Percentiles rank a stretch among this genome's conserved stretches.
These are phyloP conservation scores for Epichloe sp. DNA, from an alignment of 2,329 filamentous ascomycete genomes.

Conservation along the genomic window DNA sequence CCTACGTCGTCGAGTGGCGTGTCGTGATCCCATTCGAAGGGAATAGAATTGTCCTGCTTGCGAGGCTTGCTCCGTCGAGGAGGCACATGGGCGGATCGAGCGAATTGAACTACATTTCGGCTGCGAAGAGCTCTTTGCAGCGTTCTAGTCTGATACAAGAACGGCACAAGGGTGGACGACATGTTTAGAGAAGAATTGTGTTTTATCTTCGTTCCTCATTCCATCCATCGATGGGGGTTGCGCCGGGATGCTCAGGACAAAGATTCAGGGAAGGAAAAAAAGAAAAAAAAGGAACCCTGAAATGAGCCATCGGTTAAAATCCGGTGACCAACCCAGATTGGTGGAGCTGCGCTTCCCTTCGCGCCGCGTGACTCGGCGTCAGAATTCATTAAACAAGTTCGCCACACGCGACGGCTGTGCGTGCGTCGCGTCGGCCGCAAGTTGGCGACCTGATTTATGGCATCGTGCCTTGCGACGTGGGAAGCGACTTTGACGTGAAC, in stretches of 20 bases:
- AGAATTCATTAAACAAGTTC: constrained; percentile 5
- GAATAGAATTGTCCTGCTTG: constrained; percentile 28
- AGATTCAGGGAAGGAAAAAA: neutral
- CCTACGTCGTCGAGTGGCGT: constrained; percentile 8
- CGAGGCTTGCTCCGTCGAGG: constrained; percentile 5
- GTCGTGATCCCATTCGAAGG: constrained; percentile 35
- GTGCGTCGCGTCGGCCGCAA: neutral
- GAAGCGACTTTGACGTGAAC: neutral
- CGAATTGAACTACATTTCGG: constrained; percentile 11
- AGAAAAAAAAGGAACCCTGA: neutral
- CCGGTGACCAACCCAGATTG: neutral
- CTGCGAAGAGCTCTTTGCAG: constrained; percentile 20
- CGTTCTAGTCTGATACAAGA: constrained; percentile 61
- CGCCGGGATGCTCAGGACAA: neutral
- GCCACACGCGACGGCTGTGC: neutral
- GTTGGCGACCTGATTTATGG: neutral
- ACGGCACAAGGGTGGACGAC: constrained; percentile 43
- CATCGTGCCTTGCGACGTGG: neutral
- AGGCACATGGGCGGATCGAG: constrained; percentile 11
- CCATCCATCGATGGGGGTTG: neutral
- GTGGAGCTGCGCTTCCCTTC: neutral
- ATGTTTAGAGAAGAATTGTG: constrained; percentile 17
- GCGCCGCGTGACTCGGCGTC: constrained; percentile 10
- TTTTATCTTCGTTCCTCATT: neutral
- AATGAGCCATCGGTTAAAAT: neutral